These are phyloP conservation scores for Phytophthora aleatoria DNA, from an alignment of 352 stramenopile species.

Conservation along the genomic window DNA sequence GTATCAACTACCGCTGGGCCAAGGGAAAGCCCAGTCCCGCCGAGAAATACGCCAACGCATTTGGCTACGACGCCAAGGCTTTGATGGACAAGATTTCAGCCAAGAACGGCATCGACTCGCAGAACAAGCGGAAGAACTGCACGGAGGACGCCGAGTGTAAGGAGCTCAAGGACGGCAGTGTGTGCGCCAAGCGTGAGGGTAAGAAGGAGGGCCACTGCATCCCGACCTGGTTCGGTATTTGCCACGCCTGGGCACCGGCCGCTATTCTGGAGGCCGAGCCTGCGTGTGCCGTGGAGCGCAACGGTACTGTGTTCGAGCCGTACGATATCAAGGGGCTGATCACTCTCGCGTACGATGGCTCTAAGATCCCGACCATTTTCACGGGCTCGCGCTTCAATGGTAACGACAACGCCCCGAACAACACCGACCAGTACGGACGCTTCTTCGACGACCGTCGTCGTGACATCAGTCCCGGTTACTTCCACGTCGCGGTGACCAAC, in stretches of 20 bases:
- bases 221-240: constrained; percentile 66
- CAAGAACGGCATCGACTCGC: constrained; percentile 52
- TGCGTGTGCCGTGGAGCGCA: constrained; percentile 48
- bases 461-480: constrained; percentile 57
- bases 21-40: constrained; percentile 42
- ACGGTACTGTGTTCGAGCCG: constrained; percentile 57
- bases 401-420: constrained; percentile 44
- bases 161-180: constrained; percentile 41
- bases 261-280: constrained; percentile 57
- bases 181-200: constrained; percentile 46
- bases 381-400: constrained; percentile 58
- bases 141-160: constrained; percentile 38
- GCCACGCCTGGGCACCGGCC: constrained; percentile 63
- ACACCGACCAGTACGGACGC: constrained; percentile 55
- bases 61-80: constrained; percentile 43
- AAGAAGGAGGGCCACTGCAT: constrained; percentile 47
- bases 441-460: constrained; percentile 43
- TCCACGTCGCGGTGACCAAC: constrained; percentile 59
- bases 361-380: constrained; percentile 57
- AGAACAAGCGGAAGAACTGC: constrained; percentile 36
- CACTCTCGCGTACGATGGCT: constrained; percentile 56
- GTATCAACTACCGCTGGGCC: constrained; percentile 64
- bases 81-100: constrained; percentile 57
- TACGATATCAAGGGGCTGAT: constrained; percentile 68
- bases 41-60: constrained; percentile 58